A percentile compares a stretch with the other conserved stretches of the same genome.
Conservation (phyloP, 306 rosid species). For the Bauhinia variegata region DNA sequence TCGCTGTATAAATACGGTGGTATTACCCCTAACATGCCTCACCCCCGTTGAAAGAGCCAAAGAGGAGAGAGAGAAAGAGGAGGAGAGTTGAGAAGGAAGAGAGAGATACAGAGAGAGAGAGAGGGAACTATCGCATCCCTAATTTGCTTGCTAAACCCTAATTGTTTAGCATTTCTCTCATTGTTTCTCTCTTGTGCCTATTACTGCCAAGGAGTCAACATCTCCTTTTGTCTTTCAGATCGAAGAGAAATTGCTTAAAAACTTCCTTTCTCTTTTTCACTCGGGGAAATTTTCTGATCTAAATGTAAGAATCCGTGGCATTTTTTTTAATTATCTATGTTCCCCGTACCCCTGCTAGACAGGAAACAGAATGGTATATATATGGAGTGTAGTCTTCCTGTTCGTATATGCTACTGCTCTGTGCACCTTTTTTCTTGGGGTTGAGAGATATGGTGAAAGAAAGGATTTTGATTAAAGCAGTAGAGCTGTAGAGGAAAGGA, state of each 20-base stretch:
- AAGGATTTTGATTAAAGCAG: too few species aligned
- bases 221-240: constrained; percentile 21
- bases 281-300: constrained; percentile 24
- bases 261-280: constrained; percentile 23
- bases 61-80: constrained; percentile 10
- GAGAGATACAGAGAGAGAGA: too few species aligned
- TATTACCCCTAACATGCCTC: not conserved
- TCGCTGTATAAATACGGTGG: constrained; percentile 35
- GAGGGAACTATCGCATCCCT: constrained; percentile 37
- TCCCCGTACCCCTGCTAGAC: not conserved
- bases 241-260: not conserved
- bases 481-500: too few species aligned
- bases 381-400: not conserved
- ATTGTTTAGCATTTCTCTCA: constrained; percentile 40
- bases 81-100: too few species aligned
- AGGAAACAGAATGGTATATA: too few species aligned
- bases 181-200: constrained; percentile 41
- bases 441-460: too few species aligned
- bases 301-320: constrained; percentile 38
- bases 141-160: constrained; percentile 51
- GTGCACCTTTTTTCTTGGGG: too few species aligned
- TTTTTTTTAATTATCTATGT: not conserved
- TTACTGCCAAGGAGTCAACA: not conserved
- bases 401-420: too few species aligned
- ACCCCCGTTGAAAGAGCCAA: not conserved